Base-by-base conservation (phyloP, 2,329 filamentous ascomycete species). In the Lachnellula suecica region DNA sequence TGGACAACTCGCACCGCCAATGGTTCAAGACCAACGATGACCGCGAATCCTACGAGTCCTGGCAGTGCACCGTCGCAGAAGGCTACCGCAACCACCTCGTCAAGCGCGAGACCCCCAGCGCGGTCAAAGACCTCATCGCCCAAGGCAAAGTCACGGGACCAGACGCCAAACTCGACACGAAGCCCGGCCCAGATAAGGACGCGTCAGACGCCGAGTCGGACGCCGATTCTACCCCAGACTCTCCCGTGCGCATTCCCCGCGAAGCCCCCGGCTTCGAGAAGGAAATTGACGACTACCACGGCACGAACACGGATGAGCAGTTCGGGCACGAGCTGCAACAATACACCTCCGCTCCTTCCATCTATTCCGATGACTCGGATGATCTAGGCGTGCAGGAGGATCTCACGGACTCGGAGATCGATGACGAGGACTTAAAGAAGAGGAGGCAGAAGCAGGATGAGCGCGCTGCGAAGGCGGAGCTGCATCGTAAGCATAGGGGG, bases 341-440 rank as follows among this genome's bases (percentile, higher is more conserved):
- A 23, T 55, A 48, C 29, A 44, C 47, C 13, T 57, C 54, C 11
- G 19, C 40, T 3, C 46, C 52, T 1, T 53, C 57, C 2, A 54
- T 57, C n/a, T 29, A 52, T 23, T 56, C 51, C 0, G 57, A 57
- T 31, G 57, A 59, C 13, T 24, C 20, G 6, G 42, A 35, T 5
- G 43, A 40, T 4, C 15, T 59, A 10, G 29, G 43, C 19, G 20
- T 59, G 2, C 57, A 59, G 37, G 57, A 59, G 25, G 57, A 59
- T 40, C 34, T 59, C 4, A 59, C 57, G 9, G 57, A 59, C 35
- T 57, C 54, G 3, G 57, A 59, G 47, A 57, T 59, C 44, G 57
- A 59, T 2, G 57, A 59, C 17, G 57, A 59, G 27, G 54, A 59
- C 3, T 31, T 59, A 41, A 59, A 59, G 50, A 59, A 57, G 42